Evolutionary conservation across 2,329 filamentous ascomycete species (phyloP).

Genomic region (Aspergillus fructus): DNA sequence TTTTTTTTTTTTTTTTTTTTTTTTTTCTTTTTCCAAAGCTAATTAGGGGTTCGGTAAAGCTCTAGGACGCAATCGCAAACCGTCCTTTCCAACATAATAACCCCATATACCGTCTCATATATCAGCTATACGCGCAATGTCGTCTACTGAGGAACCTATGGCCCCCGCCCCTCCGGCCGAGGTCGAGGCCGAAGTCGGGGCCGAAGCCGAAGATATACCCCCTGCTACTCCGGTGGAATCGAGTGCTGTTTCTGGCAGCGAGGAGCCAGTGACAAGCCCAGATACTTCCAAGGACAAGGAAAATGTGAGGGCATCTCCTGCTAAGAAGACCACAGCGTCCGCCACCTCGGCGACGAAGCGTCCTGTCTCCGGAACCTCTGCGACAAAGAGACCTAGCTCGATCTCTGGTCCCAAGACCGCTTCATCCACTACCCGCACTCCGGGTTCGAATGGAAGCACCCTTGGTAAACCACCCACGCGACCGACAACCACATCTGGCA

Average conservation of each 20-base stretch:
- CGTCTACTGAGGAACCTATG: conserved; percentile 35
- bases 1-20: too few relatives aligned
- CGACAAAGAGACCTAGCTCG: conserved; percentile 38
- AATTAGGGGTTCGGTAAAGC: neutral
- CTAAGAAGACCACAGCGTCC: conserved; percentile 29
- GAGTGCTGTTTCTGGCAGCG: conserved; percentile 32
- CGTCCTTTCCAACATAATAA: neutral
- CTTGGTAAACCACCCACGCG: conserved; percentile 48
- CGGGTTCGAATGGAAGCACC: conserved; percentile 36
- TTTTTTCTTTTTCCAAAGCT: conserved; percentile 8
- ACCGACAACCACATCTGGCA: conserved; percentile 31
- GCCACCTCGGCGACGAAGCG: conserved; percentile 31
- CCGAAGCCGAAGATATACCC: conserved; percentile 29
- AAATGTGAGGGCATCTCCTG: conserved; percentile 29
- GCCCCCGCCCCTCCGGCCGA: conserved; percentile 24
- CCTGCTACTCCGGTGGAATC: conserved; percentile 38
- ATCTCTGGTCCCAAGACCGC: conserved; percentile 31
- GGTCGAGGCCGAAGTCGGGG: conserved; percentile 29
- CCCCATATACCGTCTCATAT: neutral
- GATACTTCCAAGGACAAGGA: conserved; percentile 37
- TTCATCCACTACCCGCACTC: conserved; percentile 27
- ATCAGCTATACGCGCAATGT: conserved; percentile 24
- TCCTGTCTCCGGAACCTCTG: conserved; percentile 34
- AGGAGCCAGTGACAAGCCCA: conserved; percentile 35
- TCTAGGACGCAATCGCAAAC: neutral